These are phyloP conservation scores for Puccinellia tenuiflora DNA, from an alignment of 176 grass and related monocot genomes.

Conservation along the genomic window DNA sequence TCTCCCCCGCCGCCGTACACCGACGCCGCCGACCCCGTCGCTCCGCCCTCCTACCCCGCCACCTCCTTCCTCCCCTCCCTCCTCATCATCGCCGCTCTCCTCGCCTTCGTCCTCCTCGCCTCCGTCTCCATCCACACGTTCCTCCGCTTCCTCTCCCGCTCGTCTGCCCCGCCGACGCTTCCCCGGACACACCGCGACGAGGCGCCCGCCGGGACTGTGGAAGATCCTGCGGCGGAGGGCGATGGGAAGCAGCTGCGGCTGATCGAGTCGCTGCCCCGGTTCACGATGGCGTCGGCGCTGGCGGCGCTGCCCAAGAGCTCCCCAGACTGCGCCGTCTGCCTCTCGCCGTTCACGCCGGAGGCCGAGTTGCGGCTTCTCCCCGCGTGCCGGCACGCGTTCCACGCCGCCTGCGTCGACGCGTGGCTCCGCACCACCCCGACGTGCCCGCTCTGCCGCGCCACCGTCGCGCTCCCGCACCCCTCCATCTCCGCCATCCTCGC, in stretches of 20 bases:
- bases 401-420: constrained; percentile 76
- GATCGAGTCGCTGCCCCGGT: constrained; percentile 82
- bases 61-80: constrained; percentile 42
- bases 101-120: constrained; percentile 57
- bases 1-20: constrained; percentile 20
- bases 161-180: background rate
- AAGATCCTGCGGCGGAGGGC: background rate
- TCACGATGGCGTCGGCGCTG: constrained; percentile 68
- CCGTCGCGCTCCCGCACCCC: constrained; percentile 46
- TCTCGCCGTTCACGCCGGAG: constrained; percentile 66
- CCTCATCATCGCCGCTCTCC: constrained; percentile 65
- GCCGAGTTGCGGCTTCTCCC: constrained; percentile 85
- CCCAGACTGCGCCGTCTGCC: constrained; percentile 87
- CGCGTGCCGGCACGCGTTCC: constrained; percentile 87
- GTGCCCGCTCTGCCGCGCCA: constrained; percentile 88
- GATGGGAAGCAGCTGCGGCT: constrained; percentile 39
- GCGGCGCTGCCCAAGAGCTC: constrained; percentile 65
- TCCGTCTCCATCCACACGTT: constrained; percentile 68
- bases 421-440: constrained; percentile 80
- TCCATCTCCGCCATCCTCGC: constrained; percentile 42
- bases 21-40: background rate
- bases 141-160: constrained; percentile 50
- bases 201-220: background rate
- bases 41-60: constrained; percentile 2
- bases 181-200: background rate